Percentiles rank a stretch among this genome's conserved stretches.
Conservation (phyloP, 2,329 filamentous ascomycete genomes). For the Epichloe sylvatica region DNA sequence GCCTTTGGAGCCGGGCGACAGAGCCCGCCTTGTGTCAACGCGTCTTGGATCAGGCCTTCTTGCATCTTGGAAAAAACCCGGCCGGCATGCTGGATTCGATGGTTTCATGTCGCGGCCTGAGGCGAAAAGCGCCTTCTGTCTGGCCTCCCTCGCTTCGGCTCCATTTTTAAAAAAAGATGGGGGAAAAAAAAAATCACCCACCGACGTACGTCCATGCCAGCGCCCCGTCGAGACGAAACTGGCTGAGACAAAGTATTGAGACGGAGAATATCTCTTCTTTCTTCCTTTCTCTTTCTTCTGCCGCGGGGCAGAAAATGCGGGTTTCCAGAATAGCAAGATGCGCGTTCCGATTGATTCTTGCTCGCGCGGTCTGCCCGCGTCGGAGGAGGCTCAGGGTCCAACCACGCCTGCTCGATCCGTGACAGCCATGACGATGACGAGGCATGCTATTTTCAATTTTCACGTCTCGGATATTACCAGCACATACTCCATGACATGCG, state of each 20-base stretch:
- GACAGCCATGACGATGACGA: not conserved
- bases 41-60: not conserved
- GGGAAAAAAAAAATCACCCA: too few species aligned
- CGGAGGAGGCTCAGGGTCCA: not conserved
- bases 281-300: not conserved
- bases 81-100: not conserved
- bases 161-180: not conserved
- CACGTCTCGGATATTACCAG: not conserved
- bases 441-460: not conserved
- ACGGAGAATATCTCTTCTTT: not conserved
- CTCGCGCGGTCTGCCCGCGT: not conserved
- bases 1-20: not conserved
- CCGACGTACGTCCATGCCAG: not conserved
- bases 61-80: too few species aligned
- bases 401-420: not conserved
- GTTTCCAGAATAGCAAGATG: not conserved
- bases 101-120: not conserved
- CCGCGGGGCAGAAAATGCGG: not conserved
- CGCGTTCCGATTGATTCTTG: not conserved
- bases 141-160: not conserved
- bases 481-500: too few species aligned
- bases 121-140: not conserved
- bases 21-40: not conserved
- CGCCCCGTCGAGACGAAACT: too few species aligned
- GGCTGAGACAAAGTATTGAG: slow-evolving; percentile 2